Evolutionary conservation across 169 alveolate species (phyloP).

Genomic region (Hepatocystis sp.): DNA sequence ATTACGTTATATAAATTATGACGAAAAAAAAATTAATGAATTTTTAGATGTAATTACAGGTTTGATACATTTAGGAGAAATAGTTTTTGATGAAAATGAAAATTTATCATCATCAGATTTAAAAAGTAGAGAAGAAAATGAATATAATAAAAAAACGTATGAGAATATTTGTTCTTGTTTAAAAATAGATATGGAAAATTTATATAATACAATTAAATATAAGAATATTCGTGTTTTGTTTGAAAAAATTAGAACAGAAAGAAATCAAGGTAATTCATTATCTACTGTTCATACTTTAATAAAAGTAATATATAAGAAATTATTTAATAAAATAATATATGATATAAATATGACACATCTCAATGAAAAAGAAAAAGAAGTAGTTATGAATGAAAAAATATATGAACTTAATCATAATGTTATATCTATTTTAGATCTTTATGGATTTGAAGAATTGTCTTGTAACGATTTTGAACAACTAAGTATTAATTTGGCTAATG

Average conservation of each 20-base stretch:
- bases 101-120: too few species aligned
- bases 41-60: constrained; percentile 49
- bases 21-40: constrained; percentile 16
- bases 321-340: constrained; percentile 31
- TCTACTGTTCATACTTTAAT: constrained; percentile 44
- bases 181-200: constrained; percentile 1
- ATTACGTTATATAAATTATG: constrained; percentile 51
- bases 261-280: constrained; percentile 14
- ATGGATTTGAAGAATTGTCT: constrained; percentile 98
- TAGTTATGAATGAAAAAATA: constrained; percentile 8
- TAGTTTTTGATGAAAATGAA: constrained; percentile 5
- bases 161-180: constrained; percentile 18
- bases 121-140: too few species aligned
- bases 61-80: constrained; percentile 51
- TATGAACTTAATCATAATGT: constrained; percentile 60
- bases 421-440: constrained; percentile 98
- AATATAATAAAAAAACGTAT: constrained; percentile 10
- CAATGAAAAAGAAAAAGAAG: constrained; percentile 28
- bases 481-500: constrained; percentile 98
- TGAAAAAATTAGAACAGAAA: constrained; percentile 34
- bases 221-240: constrained; percentile 21
- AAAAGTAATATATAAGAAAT: constrained; percentile 45
- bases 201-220: constrained; percentile 14
- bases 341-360: constrained; percentile 55
- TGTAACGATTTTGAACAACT: constrained; percentile 98